These are phyloP conservation scores for Cyberlindnera petersonii DNA, from an alignment of 805 yeast species.

Conservation along the genomic window DNA sequence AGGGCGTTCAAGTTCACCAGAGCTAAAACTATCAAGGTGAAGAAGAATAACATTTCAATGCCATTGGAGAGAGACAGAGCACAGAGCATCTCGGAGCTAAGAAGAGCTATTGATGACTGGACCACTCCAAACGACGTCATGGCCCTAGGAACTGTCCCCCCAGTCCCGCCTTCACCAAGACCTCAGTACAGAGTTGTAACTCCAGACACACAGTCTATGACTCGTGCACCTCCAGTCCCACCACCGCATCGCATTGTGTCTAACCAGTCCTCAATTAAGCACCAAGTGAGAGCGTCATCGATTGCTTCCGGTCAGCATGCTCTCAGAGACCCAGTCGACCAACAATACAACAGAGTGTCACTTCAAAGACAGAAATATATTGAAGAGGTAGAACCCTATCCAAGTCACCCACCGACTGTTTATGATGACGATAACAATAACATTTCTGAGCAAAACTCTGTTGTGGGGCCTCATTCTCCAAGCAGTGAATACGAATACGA, in stretches of 20 bases:
- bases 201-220: constrained; percentile 1
- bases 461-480: too few relatives aligned
- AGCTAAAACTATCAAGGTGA: constrained; percentile 3
- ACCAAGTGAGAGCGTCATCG: constrained; percentile 3
- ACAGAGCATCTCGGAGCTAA: constrained; percentile 25
- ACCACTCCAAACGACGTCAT: constrained; percentile 3
- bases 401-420: constrained; percentile 10
- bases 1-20: constrained; percentile 16
- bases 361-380: not conserved
- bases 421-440: constrained; percentile 16
- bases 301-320: not conserved
- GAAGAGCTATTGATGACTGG: constrained; percentile 27
- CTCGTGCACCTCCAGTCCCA: constrained; percentile 20
- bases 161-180: constrained; percentile 11
- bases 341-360: constrained; percentile 5
- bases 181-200: constrained; percentile 6
- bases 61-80: constrained; percentile 22
- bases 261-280: constrained; percentile 12
- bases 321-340: constrained; percentile 13
- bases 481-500: too few relatives aligned
- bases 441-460: too few relatives aligned
- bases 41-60: constrained; percentile 17
- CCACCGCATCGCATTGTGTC: constrained; percentile 28
- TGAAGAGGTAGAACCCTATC: constrained; percentile 7
- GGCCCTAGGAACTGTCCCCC: not conserved